A percentile compares a stretch with the other conserved stretches of the same genome.
Evolutionary conservation across 352 stramenopile genomes (phyloP).

Genomic region (Phytophthora pini): DNA sequence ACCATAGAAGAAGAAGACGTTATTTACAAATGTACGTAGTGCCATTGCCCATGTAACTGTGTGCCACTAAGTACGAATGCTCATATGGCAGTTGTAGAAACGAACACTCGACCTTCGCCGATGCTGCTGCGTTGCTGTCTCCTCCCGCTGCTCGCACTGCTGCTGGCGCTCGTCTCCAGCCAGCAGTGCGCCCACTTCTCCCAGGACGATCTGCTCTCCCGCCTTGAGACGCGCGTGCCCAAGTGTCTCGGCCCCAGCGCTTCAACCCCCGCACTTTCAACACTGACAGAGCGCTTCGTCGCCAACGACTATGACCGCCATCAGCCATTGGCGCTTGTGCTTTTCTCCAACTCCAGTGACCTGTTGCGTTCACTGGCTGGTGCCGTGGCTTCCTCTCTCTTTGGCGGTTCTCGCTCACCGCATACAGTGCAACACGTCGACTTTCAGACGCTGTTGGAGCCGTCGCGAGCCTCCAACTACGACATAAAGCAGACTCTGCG

Average conservation of each 20-base stretch:
- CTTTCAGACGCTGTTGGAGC: slow-evolving; percentile 39
- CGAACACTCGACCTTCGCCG: slow-evolving; percentile 4
- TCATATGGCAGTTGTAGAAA: slow-evolving; percentile 12
- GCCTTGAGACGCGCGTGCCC: slow-evolving; percentile 49
- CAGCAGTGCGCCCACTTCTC: slow-evolving; percentile 44
- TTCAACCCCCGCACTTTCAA: slow-evolving; percentile 35
- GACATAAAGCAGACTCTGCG: slow-evolving; percentile 60
- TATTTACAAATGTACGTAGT: slow-evolving; percentile 29
- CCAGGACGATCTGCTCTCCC: slow-evolving; percentile 49
- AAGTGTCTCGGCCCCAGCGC: slow-evolving; percentile 45
- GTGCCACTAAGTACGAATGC: slow-evolving; percentile 19
- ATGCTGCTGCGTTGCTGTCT: slow-evolving; percentile 20
- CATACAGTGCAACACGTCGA: slow-evolving; percentile 37
- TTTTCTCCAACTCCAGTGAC: slow-evolving; percentile 57
- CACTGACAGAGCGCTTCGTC: slow-evolving; percentile 51
- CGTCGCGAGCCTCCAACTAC: slow-evolving; percentile 40
- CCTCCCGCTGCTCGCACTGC: slow-evolving; percentile 17
- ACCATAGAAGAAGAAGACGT: slow-evolving; percentile 32
- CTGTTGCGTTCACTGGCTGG: slow-evolving; percentile 40
- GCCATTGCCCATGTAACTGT: not conserved
- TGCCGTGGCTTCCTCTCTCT: slow-evolving; percentile 45
- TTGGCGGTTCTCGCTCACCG: slow-evolving; percentile 25
- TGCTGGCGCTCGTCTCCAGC: slow-evolving; percentile 14
- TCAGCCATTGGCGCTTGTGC: slow-evolving; percentile 56
- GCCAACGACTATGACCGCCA: slow-evolving; percentile 65